Evolutionary conservation across 768 basidiomycete species (phyloP), one percentile per base, ranked within the genome.

Genomic region (Suillus tomentosus): DNA sequence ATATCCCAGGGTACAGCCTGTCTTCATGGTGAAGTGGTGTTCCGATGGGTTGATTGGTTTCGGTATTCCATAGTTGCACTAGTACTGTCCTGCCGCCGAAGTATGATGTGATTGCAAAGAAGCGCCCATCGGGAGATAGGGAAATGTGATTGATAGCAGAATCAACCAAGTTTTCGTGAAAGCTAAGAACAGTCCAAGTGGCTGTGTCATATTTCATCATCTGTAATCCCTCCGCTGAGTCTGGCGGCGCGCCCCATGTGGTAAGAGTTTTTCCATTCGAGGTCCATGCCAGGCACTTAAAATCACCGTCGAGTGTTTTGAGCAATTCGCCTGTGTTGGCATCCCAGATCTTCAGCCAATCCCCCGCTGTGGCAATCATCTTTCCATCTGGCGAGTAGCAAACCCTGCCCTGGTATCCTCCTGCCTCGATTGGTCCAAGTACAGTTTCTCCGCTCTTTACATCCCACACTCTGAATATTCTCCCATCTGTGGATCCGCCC

Each of bases 121-220:
- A 8, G 48, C 14, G 24, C 24, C 24, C 48, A 24, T 50, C 24
- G 13, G 48, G 48, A 50, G 24, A 50, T 8, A 8, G 14, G 15
- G 0, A 15, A 24, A 50, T 8, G 5, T 10, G 0, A 19, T 19
- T 3, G 8, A 15, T 5, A 6, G 0, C 1, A 9, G 31, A 6
- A 31, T 6, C 31, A 5, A 31, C 31, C 31, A 31, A 31, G 31
- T 43, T 0, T 19, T 43, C 9, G 8, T 3, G 9, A 19, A 19
- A 0, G 0, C 9, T 3, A 43, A 43, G 43, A 43, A 47, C 19
- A n/a, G 45, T 2, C 45, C 45, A 47, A 0, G 45, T 47, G 19
- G 43, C 45, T 47, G 45, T 47, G 45, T 47, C n/a, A 5, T n/a
- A 37, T 37, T 37, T 37, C 7, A 10, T 37, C 0, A 37, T 47